phyloP scores from a whole-genome alignment of 495 filamentous ascomycete species.

The Amniculicola lignicola region DNA sequence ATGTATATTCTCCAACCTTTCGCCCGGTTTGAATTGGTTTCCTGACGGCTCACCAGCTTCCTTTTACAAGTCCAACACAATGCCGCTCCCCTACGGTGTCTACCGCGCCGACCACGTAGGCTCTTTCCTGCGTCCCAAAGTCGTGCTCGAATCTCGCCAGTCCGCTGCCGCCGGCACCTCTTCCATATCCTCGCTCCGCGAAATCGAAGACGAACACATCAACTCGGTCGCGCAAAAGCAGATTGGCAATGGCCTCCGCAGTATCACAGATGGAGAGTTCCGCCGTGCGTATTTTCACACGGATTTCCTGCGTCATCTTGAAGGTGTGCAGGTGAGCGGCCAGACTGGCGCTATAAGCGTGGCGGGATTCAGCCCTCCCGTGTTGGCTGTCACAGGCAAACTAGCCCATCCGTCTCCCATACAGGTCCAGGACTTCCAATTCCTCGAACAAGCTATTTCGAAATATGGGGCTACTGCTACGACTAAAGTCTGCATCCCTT shows the following conservation, averaged over 20 bases:
- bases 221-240: conserved; percentile 29
- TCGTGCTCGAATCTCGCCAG: conserved; percentile 31
- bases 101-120: conserved; percentile 39
- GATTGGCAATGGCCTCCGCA: conserved; percentile 30
- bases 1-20: no score
- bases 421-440: conserved; percentile 36
- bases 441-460: conserved; percentile 32
- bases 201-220: conserved; percentile 31
- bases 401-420: conserved; percentile 32
- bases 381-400: conserved; percentile 32
- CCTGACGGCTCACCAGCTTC: no score
- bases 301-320: conserved; percentile 34
- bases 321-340: conserved; percentile 29
- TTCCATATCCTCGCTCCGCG: conserved; percentile 20
- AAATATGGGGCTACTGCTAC: conserved; percentile 23
- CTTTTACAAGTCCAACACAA: no score
- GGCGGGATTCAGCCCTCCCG: conserved; percentile 33
- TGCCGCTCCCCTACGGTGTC: conserved; percentile 32
- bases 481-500: conserved; percentile 35
- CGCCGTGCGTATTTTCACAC: conserved; percentile 37
- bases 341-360: conserved; percentile 27
- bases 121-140: conserved; percentile 35
- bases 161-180: conserved; percentile 18
- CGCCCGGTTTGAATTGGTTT: no score
- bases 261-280: conserved; percentile 37